Base-by-base conservation (phyloP, 1,284 basidiomycete species). In the Malassezia slooffiae region DNA sequence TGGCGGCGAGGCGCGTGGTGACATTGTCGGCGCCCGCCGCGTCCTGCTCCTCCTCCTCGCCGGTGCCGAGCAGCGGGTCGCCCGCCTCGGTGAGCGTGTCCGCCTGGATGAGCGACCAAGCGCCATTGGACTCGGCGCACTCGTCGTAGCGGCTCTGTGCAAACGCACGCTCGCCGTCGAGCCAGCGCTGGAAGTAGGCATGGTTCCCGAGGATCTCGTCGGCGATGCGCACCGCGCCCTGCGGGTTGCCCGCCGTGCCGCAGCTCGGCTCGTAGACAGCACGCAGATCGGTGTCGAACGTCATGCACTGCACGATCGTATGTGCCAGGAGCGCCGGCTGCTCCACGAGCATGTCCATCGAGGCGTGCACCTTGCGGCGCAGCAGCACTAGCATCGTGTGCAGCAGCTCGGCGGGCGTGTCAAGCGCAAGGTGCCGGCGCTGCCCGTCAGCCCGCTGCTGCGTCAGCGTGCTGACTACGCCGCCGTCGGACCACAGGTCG, bases 121-220 rank as follows among this genome's bases (percentile, higher is more conserved):
- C 90, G 47, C 89, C 83, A 0, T 79, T 60, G 1, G 82, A 75
- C 34, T 78, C 78, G 50, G 93, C 83, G 37, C 90, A 82, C 29
- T 83, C 79, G 50, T 85, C 77, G 62, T 83, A 93, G 60, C 83
- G 80, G 40, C 79, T 76, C 58, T 86, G 78, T 3, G 81, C 79
- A 59, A 90, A 85, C 82, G 62, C 35, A 38, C 55, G 55, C 34
- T 69, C 66, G 17, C 64, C 61, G 21, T 66, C 55, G 1, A 95
- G 71, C 91, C 91, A 97, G 3, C 79, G 75, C 35, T 82, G 78
- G 68, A 93, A 95, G 87, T 88, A 96, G 37, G 82, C 81, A 34
- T 79, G 75, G 52, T 82, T 79, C 7, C 80, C 82, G 1, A 97
- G 75, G 5, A 97, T 79, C 8, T 85, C 76, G 20, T 83, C 81